phyloP scores from a whole-genome alignment of 2,329 filamentous ascomycete genomes.

The Tolypocladium ovalisporum region DNA sequence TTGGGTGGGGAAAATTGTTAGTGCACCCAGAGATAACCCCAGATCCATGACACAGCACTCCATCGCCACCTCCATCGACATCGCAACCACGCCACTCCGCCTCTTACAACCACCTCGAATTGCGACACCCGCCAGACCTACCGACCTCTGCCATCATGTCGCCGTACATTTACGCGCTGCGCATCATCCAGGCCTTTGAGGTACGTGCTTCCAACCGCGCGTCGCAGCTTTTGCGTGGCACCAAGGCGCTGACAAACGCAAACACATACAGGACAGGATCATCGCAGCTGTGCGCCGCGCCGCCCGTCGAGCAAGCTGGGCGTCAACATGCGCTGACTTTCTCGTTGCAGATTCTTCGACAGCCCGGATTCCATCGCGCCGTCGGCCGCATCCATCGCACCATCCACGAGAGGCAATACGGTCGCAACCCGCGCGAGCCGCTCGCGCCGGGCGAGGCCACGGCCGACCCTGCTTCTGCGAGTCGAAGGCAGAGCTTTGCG shows the following conservation, averaged over 20 bases:
- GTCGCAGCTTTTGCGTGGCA: not conserved
- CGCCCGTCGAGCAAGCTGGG: not conserved
- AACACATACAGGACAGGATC: conserved; percentile 19
- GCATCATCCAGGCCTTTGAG: conserved; percentile 22
- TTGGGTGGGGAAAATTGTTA: not conserved
- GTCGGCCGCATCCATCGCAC: conserved; percentile 41
- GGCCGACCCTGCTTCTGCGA: conserved; percentile 21
- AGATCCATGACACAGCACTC: not conserved
- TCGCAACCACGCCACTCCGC: not conserved
- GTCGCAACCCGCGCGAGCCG: conserved; percentile 38
- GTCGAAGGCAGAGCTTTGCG: conserved; percentile 23
- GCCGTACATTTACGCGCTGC: conserved; percentile 20
- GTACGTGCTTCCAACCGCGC: conserved; percentile 3
- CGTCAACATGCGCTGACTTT: not conserved
- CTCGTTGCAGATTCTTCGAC: conserved; percentile 34
- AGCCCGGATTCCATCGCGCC: conserved; percentile 38
- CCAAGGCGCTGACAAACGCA: conserved; percentile 5
- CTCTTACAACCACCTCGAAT: not conserved
- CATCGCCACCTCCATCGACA: not conserved
- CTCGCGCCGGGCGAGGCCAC: conserved; percentile 40
- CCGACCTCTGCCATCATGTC: conserved; percentile 13
- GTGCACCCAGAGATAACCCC: not conserved
- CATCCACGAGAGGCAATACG: conserved; percentile 37
- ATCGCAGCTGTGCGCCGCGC: conserved; percentile 17
- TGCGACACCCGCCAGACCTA: not conserved